Conservation (phyloP, 2,329 filamentous ascomycete genomes). For the Cryoendolithus antarcticus region DNA sequence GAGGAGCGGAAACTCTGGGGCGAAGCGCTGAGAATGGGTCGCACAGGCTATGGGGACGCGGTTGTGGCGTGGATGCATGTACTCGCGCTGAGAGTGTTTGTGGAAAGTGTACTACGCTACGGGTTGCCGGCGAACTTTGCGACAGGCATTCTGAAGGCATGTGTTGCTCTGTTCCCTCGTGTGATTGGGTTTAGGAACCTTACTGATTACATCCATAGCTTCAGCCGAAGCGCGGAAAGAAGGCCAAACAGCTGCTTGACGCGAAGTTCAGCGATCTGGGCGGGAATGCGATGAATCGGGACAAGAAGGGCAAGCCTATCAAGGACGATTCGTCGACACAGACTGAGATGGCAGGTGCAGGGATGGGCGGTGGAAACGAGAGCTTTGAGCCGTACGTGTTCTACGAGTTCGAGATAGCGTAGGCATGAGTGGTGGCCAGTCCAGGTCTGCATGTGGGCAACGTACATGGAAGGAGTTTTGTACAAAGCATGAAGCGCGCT, state of each 20-base stretch:
- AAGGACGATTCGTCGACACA: constrained; percentile 75
- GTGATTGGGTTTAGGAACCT: too few species aligned
- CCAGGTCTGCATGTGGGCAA: too few species aligned
- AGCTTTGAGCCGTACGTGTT: constrained; percentile 96
- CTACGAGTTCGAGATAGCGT: constrained; percentile 78
- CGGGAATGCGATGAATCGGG: constrained; percentile 83
- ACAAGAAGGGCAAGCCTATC: constrained; percentile 84
- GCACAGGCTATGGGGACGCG: constrained; percentile 86
- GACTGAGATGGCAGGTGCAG: constrained; percentile 72
- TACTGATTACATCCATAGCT: constrained; percentile 42
- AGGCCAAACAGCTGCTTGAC: constrained; percentile 57
- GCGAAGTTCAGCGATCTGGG: constrained; percentile 79
- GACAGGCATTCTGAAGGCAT: constrained; percentile 70
- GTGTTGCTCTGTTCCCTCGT: constrained; percentile 13
- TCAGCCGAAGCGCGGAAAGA: constrained; percentile 67
- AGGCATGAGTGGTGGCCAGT: constrained; percentile 6
- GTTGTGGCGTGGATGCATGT: constrained; percentile 96
- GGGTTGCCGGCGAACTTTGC: constrained; percentile 85
- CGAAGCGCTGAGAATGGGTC: constrained; percentile 72
- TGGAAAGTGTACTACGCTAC: constrained; percentile 95
- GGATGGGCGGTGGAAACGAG: constrained; percentile 49
- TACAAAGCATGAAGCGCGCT: too few species aligned
- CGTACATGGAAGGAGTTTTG: too few species aligned
- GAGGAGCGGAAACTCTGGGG: constrained; percentile 90
- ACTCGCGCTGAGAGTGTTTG: constrained; percentile 80